Base-by-base conservation (phyloP, 75 land plant species). In the Pinus albicaulis region DNA sequence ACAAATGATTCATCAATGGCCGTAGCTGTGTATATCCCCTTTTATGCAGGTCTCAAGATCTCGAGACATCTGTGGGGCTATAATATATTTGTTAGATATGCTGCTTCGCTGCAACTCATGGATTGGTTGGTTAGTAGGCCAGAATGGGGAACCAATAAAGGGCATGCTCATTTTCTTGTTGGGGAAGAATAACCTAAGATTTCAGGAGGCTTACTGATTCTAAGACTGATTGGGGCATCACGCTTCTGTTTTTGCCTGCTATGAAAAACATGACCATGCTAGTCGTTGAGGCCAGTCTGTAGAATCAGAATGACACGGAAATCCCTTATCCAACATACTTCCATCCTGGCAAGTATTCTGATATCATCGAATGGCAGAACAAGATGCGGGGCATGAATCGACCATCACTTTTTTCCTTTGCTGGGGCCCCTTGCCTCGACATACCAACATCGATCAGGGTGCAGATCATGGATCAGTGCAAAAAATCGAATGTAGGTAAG, bases 241-340 rank as follows among this genome's bases (percentile, higher is more conserved):
- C 92, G 85, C 94, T 98, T 60, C 78, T 98, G 72, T 89, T 92
- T 61, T 74, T 97, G 5, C 96, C 99, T 3, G 94, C 87, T 36
- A 87, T 91, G 25, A 88, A 71, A 82, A 98, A 98, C 76, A 95
- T 98, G 95, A 86, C 98, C 8, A 86, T 90, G 91, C 84, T 98
- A 55, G 92, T 95, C 59, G 95, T 98, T 12, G 99, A 98, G 74
- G 80, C 90, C 0, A 95, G 98, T 65, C 99, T 96, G 3, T 98
- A 93, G 95, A 90, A 95, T 81, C 77, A 70, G 7, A 95, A 95
- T 74, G 99, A 98, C 68, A 86, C 85, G 82, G 99, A 86, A 11
- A 95, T 98, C 31, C 99, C 99, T 1, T 98, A 98, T 65, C 99
- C 99, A 0, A 98, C 99, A 2, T 98, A 92, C 80, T 98, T 98